Conservation (phyloP, 1,284 basidiomycete species). For the Rugosomyces carneus region DNA sequence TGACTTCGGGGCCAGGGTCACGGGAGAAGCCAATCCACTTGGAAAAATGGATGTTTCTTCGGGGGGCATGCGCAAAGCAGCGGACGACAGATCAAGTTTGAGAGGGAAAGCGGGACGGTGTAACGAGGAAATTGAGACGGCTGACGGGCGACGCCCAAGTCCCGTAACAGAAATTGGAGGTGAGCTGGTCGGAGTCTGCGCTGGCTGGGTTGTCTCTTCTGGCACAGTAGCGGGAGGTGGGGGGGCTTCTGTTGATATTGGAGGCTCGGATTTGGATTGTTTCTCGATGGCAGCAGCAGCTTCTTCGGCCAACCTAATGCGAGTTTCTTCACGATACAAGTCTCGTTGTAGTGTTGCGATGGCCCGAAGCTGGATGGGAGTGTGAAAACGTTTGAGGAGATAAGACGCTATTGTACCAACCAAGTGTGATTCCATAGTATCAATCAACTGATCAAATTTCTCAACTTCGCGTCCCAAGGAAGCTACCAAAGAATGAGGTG, state of each 20-base stretch:
- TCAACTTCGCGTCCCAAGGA: slow-evolving; percentile 66
- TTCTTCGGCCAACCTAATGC: slow-evolving; percentile 42
- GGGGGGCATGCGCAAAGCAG: slow-evolving; percentile 53
- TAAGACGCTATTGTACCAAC: slow-evolving; percentile 31
- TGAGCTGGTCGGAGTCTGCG: slow-evolving; percentile 28
- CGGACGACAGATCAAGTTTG: slow-evolving; percentile 67
- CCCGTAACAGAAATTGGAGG: slow-evolving; percentile 21
- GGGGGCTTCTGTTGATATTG: slow-evolving; percentile 21
- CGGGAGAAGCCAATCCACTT: slow-evolving; percentile 63
- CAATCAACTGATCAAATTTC: slow-evolving; percentile 72
- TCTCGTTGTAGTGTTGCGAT: slow-evolving; percentile 67
- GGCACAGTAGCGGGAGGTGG: slow-evolving; percentile 22
- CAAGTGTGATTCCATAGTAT: slow-evolving; percentile 63
- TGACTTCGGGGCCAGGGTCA: slow-evolving; percentile 72
- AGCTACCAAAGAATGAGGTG: slow-evolving; percentile 56
- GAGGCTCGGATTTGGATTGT: slow-evolving; percentile 24
- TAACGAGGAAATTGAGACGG: slow-evolving; percentile 71
- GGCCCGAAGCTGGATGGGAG: slow-evolving; percentile 47
- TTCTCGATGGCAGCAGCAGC: slow-evolving; percentile 24
- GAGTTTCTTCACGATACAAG: slow-evolving; percentile 51
- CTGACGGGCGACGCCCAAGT: slow-evolving; percentile 54
- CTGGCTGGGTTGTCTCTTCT: slow-evolving; percentile 13
- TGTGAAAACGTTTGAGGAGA: not conserved
- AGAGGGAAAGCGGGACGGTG: slow-evolving; percentile 62
- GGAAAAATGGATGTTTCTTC: slow-evolving; percentile 54